Conservation (phyloP, 306 rosid genomes). For the Cicer arietinum region DNA sequence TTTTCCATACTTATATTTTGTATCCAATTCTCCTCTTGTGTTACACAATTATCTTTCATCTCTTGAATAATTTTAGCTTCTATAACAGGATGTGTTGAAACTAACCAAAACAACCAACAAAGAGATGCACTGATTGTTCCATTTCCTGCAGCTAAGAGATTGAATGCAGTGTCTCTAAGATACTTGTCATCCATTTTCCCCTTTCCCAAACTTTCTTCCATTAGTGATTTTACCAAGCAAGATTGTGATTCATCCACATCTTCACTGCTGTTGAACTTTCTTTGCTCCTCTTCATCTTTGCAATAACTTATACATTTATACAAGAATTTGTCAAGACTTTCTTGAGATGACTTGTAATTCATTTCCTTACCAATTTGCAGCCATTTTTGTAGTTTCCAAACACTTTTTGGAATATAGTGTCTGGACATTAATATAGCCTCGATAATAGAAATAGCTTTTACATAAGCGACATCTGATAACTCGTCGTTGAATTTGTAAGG, state of each 20-base stretch:
- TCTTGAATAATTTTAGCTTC: conserved; percentile 36
- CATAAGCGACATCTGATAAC: conserved; percentile 6
- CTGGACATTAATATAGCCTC: background rate
- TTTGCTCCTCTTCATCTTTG: background rate
- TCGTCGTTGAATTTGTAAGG: conserved; percentile 14
- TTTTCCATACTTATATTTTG: background rate
- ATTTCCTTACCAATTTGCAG: conserved; percentile 26
- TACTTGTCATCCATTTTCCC: background rate
- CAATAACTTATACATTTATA: background rate
- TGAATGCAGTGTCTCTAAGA: background rate
- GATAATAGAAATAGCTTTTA: background rate
- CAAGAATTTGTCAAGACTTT: background rate
- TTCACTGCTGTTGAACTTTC: background rate
- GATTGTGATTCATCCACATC: background rate
- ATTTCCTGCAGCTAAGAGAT: background rate
- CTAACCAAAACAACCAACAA: conserved; percentile 39
- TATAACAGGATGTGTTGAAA: conserved; percentile 7
- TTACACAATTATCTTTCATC: background rate
- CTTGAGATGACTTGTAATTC: background rate
- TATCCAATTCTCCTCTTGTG: background rate
- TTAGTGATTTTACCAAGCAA: background rate
- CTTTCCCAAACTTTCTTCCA: background rate
- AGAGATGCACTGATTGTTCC: conserved; percentile 7
- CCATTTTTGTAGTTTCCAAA: conserved; percentile 29
- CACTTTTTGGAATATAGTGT: background rate